Percentiles rank a stretch among this genome's conserved stretches.
Evolutionary conservation across 169 alveolate genomes (phyloP).

Genomic region (Plasmodium reichenowi): DNA sequence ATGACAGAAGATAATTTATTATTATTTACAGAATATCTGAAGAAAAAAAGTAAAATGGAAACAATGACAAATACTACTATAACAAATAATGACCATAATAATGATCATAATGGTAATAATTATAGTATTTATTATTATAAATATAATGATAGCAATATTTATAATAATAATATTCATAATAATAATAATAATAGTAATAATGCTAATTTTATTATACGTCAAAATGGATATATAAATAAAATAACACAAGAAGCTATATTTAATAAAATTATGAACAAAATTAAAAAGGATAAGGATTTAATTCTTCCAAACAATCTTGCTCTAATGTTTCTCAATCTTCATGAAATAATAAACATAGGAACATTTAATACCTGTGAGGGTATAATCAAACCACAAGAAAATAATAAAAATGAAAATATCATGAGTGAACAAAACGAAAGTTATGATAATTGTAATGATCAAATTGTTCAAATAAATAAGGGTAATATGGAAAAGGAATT

Average conservation of each 20-base stretch:
- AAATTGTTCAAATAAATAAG: background rate
- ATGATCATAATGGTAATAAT: background rate
- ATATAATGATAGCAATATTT: no score
- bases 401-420: background rate
- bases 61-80: background rate
- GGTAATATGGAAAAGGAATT: background rate
- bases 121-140: no score
- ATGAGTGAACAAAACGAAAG: background rate
- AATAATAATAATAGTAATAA: background rate
- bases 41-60: constrained; percentile 9
- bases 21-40: constrained; percentile 42
- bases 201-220: background rate
- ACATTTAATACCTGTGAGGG: background rate
- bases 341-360: constrained; percentile 12
- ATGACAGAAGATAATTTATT: constrained; percentile 54
- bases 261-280: constrained; percentile 44
- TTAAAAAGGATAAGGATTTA: constrained; percentile 50
- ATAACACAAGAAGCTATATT: constrained; percentile 3
- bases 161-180: background rate
- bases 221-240: constrained; percentile 1
- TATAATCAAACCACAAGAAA: background rate
- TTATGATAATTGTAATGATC: background rate
- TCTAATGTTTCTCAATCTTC: constrained; percentile 21
- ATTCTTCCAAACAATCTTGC: constrained; percentile 57
- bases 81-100: background rate